Base-by-base conservation (phyloP, 129 eudicot species). In the Chrysanthemum makinoi region DNA sequence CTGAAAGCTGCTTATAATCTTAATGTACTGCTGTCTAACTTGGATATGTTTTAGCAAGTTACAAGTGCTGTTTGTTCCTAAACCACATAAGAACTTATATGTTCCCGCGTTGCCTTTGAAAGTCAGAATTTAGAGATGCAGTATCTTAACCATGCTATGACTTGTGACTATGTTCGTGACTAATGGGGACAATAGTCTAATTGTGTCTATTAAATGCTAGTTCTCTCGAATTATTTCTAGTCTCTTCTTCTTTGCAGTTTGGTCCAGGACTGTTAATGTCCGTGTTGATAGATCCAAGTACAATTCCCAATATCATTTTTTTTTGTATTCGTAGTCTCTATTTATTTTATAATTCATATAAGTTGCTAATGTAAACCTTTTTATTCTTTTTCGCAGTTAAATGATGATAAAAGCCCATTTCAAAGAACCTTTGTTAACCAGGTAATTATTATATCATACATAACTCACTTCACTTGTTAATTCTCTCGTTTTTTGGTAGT, bases 341-440 rank as follows among this genome's bases (percentile, higher is more conserved):
- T 30, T 60, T 51, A 51, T 26, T 68, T 17, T 50, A 52, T 24
- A 62, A 30, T 22, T 22, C 18, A n/a, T 64, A 53, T 44, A 63
- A 17, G 68, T 54, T 64, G 48, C 81, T 78, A 64, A 77, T 35
- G 5, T 44, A 43, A 66, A 43, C 47, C 15, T 49, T 65, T 78
- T 47, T 48, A 9, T 61, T 59, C 77, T 77, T 72, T 39, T 72
- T 77, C 33, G 75, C 93, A 94, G 98, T 84, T 94, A 84, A 94
- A 94, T 72, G 95, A 87, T 10, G 98, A 89, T 50, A 94, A 89
- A 75, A 94, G 98, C 79, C 98, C 98, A 64, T 94, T 94, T 70
- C 98, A 94, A 80, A 69, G 97, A 51, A 94, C 96, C 51, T 94
- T 89, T 84, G 98, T 89, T 67, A 94, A 87, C 49, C 98, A 94